These are phyloP conservation scores for Fusarium decemcellulare DNA, from an alignment of 2,329 filamentous ascomycete species.

Conservation along the genomic window DNA sequence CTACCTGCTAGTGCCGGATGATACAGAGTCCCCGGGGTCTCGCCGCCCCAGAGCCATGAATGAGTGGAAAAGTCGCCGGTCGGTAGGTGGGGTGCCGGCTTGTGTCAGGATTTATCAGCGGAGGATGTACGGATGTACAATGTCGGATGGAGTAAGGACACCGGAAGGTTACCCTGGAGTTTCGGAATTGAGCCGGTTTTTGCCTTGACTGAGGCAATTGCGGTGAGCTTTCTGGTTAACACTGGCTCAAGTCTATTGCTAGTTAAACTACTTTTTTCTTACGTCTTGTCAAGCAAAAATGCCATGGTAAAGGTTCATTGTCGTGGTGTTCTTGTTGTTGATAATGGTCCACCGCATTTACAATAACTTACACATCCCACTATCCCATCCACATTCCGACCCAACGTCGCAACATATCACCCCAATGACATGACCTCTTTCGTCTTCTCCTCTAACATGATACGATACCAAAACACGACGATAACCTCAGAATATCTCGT, in stretches of 20 bases:
- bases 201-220: too few relatives aligned
- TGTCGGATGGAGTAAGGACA: not conserved
- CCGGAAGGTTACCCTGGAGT: conserved; percentile 6
- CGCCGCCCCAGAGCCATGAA: not conserved
- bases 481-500: not conserved
- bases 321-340: too few relatives aligned
- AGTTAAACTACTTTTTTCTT: too few relatives aligned
- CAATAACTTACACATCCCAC: not conserved
- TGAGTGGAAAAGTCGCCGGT: not conserved
- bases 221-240: too few relatives aligned
- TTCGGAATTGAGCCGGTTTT: not conserved
- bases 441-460: not conserved
- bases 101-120: conserved; percentile 19
- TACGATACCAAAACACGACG: not conserved
- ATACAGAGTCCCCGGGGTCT: not conserved
- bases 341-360: not conserved
- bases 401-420: not conserved
- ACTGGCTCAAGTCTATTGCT: too few relatives aligned
- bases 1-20: not conserved
- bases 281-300: too few relatives aligned
- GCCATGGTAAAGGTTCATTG: too few relatives aligned
- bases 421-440: conserved; percentile 3
- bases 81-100: not conserved
- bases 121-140: not conserved
- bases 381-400: not conserved